Base-by-base conservation (phyloP, 495 filamentous ascomycete species). In the Daldinia bambusicola region DNA sequence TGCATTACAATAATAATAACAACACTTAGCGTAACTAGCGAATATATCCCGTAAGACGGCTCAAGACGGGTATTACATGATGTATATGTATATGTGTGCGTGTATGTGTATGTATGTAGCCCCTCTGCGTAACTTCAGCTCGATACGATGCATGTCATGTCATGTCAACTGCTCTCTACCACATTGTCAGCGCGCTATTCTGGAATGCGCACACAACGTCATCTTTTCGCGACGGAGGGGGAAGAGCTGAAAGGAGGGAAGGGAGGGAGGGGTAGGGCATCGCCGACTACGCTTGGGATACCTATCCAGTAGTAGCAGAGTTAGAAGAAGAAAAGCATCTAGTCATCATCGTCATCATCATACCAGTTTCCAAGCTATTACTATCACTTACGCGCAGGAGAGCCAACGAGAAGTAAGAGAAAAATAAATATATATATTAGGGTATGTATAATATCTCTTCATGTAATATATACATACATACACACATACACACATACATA, bases 381-480 rank as follows among this genome's bases (percentile, higher is more conserved):
- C 26, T 26, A 26, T 26, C 3, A 26, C 26, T 31, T 41, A 61
- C 60, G 60, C 37, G 63, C 63, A 60, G 48, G 37, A 3, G 26
- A 26, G n/a, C 40, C 48, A 48, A 37, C 32, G 32, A 55, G 45
- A n/a, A 40, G 13, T 6, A 13, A 52, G 18, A 26, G 26, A 26
- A 26, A 26, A 26, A 26, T 26, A 26, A 26, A 26, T 26, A 26
- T 26, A 26, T 26, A 26, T 26, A 26, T 26, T 26, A 26, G 1
- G 1, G 37, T 12, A 26, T 22, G 58, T 10, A 59, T 52, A n/a
- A 26, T 26, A 26, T 26, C 26, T 40, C 6, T 55, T 57, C 64
- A 58, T 61, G 62, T 50, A 66, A 58, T 36, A 36, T 72, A 59
- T 56, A 34, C 40, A 59, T 56, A 58, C 30, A 36, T 72, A 26